Conservation (phyloP, 2,329 filamentous ascomycete species). For the Cryphonectria japonica region DNA sequence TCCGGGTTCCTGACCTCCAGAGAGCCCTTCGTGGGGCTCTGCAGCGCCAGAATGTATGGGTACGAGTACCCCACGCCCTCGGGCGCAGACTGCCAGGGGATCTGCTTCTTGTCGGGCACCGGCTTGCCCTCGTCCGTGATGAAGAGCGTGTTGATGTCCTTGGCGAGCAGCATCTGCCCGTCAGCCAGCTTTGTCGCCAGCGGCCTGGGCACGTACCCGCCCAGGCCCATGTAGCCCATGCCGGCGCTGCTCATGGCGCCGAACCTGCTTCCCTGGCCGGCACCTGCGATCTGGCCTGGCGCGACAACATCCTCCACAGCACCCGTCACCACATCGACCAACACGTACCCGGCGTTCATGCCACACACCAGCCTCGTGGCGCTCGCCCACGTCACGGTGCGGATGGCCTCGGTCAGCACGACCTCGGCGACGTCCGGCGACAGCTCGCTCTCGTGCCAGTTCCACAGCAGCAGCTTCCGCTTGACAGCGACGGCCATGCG, state of each 20-base stretch:
- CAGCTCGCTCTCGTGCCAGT: conserved; percentile 94
- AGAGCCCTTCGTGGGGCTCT: conserved; percentile 79
- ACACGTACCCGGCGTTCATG: conserved; percentile 87
- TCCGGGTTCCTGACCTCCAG: conserved; percentile 92
- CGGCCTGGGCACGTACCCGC: conserved; percentile 88
- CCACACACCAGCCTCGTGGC: conserved; percentile 87
- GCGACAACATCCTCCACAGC: conserved; percentile 78
- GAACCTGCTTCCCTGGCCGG: conserved; percentile 72
- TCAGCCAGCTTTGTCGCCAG: conserved; percentile 81
- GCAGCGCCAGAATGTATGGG: conserved; percentile 88
- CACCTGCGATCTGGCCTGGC: conserved; percentile 71
- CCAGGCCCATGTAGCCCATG: conserved; percentile 97
- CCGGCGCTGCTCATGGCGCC: conserved; percentile 81
- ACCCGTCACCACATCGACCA: conserved; percentile 81
- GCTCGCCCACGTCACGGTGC: conserved; percentile 88
- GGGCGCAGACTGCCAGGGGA: conserved; percentile 89
- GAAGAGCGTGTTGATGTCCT: conserved; percentile 95
- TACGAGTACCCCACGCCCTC: conserved; percentile 96
- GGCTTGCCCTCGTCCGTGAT: conserved; percentile 83
- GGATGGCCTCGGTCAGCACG: conserved; percentile 78
- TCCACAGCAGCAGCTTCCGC: conserved; percentile 86
- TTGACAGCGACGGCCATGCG: conserved; percentile 91
- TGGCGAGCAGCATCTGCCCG: conserved; percentile 89
- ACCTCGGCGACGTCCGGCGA: conserved; percentile 72
- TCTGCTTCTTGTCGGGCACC: conserved; percentile 74